Evolutionary conservation across 495 filamentous ascomycete species (phyloP).

Genomic region (Bacidia rubella): DNA sequence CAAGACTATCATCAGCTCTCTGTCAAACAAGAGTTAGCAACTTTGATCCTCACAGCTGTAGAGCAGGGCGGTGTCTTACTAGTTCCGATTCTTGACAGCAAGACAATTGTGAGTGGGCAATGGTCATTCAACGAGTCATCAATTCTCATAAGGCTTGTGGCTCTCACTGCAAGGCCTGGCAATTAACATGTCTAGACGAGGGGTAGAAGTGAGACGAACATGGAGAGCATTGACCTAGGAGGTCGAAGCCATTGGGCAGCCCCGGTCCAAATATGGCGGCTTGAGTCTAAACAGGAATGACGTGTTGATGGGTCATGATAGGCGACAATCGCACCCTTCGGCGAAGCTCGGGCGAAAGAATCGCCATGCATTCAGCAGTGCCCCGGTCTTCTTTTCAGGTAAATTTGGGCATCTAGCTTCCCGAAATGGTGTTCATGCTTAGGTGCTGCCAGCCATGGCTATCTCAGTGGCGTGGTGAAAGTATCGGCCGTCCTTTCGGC

Average conservation of each 20-base stretch:
- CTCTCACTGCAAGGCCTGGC: no score
- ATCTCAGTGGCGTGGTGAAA: no score
- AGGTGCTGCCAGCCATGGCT: no score
- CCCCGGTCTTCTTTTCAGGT: neutral
- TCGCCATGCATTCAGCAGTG: neutral
- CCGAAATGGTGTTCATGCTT: no score
- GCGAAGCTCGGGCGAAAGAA: neutral
- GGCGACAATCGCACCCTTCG: neutral
- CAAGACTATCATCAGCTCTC: neutral
- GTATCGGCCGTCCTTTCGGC: no score
- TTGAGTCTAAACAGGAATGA: neutral
- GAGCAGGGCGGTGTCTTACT: neutral
- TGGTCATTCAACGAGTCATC: no score
- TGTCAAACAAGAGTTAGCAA: neutral
- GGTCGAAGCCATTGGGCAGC: neutral
- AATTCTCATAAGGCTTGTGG: no score
- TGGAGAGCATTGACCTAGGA: neutral
- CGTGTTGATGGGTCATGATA: neutral
- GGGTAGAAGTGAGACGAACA: neutral
- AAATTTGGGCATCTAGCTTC: no score
- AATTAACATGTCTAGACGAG: neutral
- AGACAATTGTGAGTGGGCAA: no score
- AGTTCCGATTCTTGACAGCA: no score
- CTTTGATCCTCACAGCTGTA: neutral
- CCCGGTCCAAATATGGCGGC: neutral